Percentiles rank a stretch among this genome's conserved stretches.
Conservation (phyloP, 2,329 filamentous ascomycete genomes). For the Tolypocladium pustulatum region DNA sequence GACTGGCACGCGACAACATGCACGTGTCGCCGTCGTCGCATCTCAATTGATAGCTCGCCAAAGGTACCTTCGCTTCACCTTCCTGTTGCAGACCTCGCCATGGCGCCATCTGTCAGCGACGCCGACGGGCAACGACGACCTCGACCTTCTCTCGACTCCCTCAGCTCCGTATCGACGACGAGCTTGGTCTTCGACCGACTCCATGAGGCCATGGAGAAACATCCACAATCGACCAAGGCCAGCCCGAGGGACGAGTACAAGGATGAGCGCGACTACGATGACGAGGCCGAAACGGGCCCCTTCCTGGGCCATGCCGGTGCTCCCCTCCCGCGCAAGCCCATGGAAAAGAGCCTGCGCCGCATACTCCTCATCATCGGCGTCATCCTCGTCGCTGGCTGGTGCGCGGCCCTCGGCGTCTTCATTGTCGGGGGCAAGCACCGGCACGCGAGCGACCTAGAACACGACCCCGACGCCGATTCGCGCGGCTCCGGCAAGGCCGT, state of each 20-base stretch:
- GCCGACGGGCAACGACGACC: background rate
- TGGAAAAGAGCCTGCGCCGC: constrained; percentile 56
- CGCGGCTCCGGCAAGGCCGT: constrained; percentile 61
- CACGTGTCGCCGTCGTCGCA: background rate
- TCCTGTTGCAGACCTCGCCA: background rate
- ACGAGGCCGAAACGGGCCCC: constrained; percentile 39
- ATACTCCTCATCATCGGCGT: constrained; percentile 49
- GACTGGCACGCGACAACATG: background rate
- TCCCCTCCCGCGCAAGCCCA: constrained; percentile 35
- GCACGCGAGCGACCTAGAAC: constrained; percentile 49
- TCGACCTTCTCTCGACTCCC: constrained; percentile 42
- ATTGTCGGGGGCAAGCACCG: constrained; percentile 55
- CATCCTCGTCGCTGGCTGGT: constrained; percentile 57
- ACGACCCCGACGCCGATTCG: constrained; percentile 57
- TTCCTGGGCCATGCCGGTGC: constrained; percentile 33
- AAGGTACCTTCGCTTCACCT: background rate
- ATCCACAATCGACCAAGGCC: constrained; percentile 8
- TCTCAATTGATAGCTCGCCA: background rate
- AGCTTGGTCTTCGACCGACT: constrained; percentile 74
- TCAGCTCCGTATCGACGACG: constrained; percentile 72
- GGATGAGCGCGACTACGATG: constrained; percentile 16
- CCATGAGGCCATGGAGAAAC: constrained; percentile 40
- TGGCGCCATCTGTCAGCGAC: background rate
- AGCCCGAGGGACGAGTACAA: constrained; percentile 14
- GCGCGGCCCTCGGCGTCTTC: constrained; percentile 56